Evolutionary conservation across 164 flowering plant genomes (phyloP).

Genomic region (Aristolochia californica): DNA sequence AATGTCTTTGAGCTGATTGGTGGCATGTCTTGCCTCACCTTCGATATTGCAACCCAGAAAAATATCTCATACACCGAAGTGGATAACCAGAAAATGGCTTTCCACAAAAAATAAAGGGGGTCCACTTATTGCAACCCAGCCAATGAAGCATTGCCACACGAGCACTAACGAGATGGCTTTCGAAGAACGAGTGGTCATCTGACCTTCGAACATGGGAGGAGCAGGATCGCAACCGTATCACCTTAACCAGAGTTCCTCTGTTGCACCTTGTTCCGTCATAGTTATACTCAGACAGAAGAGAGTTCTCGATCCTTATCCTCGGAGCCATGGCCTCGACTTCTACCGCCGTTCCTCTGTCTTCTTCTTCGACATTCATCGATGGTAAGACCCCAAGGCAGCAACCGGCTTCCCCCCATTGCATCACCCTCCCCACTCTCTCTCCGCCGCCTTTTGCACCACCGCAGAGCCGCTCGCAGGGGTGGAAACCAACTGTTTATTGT

Average conservation of each 20-base stretch:
- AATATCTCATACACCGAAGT: no score
- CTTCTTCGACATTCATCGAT: slow-evolving; percentile 45
- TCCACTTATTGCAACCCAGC: neutral
- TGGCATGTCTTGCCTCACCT: no score
- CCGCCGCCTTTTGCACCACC: slow-evolving; percentile 26
- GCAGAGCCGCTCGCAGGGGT: slow-evolving; percentile 24
- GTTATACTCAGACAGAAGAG: no score
- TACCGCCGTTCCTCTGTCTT: slow-evolving; percentile 36
- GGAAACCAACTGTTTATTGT: slow-evolving; percentile 21
- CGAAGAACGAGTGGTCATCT: slow-evolving; percentile 18
- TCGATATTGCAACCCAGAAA: no score
- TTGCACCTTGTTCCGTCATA: neutral
- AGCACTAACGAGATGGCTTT: slow-evolving; percentile 6
- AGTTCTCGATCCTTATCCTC: neutral
- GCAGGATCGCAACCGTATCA: neutral
- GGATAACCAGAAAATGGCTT: neutral
- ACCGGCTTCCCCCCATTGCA: slow-evolving; percentile 38
- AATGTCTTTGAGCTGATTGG: no score
- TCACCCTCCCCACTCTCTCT: slow-evolving; percentile 47
- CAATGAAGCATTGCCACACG: slow-evolving; percentile 6
- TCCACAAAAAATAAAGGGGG: neutral
- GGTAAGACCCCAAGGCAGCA: slow-evolving; percentile 43
- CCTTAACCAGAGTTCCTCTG: neutral
- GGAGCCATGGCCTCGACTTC: slow-evolving; percentile 31
- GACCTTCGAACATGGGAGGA: slow-evolving; percentile 3